Conservation (phyloP, 257 asterid genomes). For the Verbascum thapsus region DNA sequence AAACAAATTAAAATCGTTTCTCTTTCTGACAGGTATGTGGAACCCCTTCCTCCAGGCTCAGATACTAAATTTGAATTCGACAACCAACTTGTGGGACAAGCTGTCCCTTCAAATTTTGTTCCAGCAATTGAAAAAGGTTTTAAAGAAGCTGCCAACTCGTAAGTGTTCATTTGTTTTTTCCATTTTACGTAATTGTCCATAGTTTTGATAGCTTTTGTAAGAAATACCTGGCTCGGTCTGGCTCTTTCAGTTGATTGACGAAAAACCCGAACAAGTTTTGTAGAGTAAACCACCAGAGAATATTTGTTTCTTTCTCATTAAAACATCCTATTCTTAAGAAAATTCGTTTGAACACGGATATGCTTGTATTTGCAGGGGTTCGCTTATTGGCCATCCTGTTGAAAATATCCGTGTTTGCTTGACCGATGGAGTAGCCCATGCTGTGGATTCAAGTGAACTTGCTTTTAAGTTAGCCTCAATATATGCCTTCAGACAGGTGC, state of each 20-base stretch:
- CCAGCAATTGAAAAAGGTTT: conserved; percentile 99
- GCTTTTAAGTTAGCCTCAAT: conserved; percentile 96
- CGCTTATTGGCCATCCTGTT: conserved; percentile 97
- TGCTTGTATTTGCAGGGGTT: conserved; percentile 68
- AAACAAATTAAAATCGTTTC: conserved; percentile 19
- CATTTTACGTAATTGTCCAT: neutral
- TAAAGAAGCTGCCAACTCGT: conserved; percentile 99
- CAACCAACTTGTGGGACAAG: conserved; percentile 84
- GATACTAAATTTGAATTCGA: conserved; percentile 87
- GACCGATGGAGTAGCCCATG: conserved; percentile 91
- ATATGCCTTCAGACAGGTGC: conserved; percentile 98
- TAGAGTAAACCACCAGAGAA: neutral
- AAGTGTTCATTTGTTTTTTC: conserved; percentile 35
- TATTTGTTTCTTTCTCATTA: no score
- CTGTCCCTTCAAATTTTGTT: conserved; percentile 83
- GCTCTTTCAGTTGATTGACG: neutral
- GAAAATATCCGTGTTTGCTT: conserved; percentile 84
- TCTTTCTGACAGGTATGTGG: conserved; percentile 66
- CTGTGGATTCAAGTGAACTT: conserved; percentile 99
- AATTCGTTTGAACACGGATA: conserved; percentile 8
- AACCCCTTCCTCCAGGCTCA: conserved; percentile 84
- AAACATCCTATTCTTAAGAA: no score
- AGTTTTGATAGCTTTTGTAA: conserved; percentile 9
- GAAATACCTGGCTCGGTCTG: conserved; percentile 16
- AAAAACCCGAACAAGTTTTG: neutral